Conservation (phyloP, 176 grass and related monocot genomes). For the Phragmites australis region DNA sequence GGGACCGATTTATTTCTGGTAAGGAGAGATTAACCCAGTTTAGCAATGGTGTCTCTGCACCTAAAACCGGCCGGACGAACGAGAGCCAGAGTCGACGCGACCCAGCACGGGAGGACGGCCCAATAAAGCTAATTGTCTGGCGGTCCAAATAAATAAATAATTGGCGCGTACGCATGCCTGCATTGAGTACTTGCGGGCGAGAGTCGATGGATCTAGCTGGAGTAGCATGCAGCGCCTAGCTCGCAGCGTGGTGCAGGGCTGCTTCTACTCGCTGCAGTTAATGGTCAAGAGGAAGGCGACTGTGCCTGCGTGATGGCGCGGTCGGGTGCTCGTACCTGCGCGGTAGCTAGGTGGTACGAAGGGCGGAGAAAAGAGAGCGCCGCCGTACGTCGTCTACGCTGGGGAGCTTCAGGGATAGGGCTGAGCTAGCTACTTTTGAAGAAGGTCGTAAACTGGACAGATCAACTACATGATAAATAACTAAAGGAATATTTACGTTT, state of each 20-base stretch:
- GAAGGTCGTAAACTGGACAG: background rate
- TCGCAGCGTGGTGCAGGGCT: conserved; percentile 12
- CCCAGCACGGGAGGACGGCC: conserved; percentile 26
- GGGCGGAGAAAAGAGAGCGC: background rate
- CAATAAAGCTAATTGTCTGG: conserved; percentile 42
- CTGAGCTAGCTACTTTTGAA: background rate
- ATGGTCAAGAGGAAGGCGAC: conserved; percentile 40
- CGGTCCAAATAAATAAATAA: conserved; percentile 43
- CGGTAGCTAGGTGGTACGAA: conserved; percentile 18
- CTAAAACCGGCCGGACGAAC: background rate
- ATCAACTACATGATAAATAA: too few relatives aligned
- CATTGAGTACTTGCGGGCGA: conserved; percentile 26
- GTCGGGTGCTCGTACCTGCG: conserved; percentile 33
- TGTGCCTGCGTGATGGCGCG: conserved; percentile 46
- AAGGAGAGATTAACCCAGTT: conserved; percentile 43
- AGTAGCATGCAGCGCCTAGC: background rate
- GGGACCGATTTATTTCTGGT: conserved; percentile 33
- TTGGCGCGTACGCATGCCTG: conserved; percentile 19
- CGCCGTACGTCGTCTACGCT: background rate
- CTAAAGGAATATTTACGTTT: too few relatives aligned
- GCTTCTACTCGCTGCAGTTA: conserved; percentile 32
- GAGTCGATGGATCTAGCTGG: conserved; percentile 43
- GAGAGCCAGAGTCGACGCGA: background rate
- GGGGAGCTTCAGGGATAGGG: background rate
- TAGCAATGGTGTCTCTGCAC: background rate